Conservation (phyloP, 257 asterid species). For the Ilex aquifolium region DNA sequence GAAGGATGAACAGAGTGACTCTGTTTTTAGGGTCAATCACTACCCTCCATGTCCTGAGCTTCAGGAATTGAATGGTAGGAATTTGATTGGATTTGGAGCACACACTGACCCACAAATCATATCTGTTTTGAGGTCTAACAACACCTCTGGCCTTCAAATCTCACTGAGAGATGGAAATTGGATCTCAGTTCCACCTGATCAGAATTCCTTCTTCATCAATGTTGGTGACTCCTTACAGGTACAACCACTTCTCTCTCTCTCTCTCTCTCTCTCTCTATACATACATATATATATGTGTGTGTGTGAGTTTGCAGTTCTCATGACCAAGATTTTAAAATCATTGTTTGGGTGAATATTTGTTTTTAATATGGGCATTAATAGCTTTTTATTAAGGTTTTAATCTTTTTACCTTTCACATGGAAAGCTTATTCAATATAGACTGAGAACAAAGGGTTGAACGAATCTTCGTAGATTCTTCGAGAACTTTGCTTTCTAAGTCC, state of each 20-base stretch:
- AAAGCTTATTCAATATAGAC: too few relatives aligned
- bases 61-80: slow-evolving; percentile 9
- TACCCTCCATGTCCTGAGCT: slow-evolving; percentile 29
- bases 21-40: slow-evolving; percentile 24
- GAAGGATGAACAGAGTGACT: slow-evolving; percentile 23
- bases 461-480: too few relatives aligned
- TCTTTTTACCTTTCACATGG: too few relatives aligned
- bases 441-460: too few relatives aligned
- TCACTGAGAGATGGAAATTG: slow-evolving; percentile 21
- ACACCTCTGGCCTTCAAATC: slow-evolving; percentile 26
- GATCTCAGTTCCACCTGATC: slow-evolving; percentile 31
- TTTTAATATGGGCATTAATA: too few relatives aligned
- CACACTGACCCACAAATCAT: slow-evolving; percentile 33
- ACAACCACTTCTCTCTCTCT: neutral
- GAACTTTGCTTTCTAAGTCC: too few relatives aligned
- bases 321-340: too few relatives aligned
- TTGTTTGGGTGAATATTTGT: too few relatives aligned
- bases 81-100: slow-evolving; percentile 26
- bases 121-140: slow-evolving; percentile 27
- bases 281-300: too few relatives aligned
- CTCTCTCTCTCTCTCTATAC: too few relatives aligned
- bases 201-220: slow-evolving; percentile 21
- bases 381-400: too few relatives aligned
- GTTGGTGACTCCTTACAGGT: slow-evolving; percentile 33
- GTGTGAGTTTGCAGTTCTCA: too few relatives aligned